These are phyloP conservation scores for Pulveroboletus ravenelii DNA, from an alignment of 768 basidiomycete genomes.

Conservation along the genomic window DNA sequence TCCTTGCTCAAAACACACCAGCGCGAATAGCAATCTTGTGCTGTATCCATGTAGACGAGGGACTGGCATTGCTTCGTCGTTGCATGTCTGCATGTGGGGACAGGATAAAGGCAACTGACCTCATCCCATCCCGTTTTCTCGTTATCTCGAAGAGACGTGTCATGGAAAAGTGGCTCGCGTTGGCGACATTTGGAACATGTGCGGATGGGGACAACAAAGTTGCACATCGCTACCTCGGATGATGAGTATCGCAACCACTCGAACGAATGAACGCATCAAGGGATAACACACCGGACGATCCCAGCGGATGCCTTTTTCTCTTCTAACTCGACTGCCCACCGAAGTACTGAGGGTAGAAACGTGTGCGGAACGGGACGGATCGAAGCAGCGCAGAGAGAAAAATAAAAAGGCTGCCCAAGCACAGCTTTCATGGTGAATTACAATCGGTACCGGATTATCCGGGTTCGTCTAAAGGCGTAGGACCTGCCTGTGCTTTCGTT, in stretches of 20 bases:
- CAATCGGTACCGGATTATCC: slow-evolving; percentile 2
- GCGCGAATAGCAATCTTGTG: slow-evolving; percentile 30
- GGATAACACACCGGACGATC: background rate
- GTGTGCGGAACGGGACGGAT: background rate
- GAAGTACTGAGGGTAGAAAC: background rate
- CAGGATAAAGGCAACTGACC: slow-evolving; percentile 6
- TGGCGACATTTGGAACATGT: slow-evolving; percentile 28
- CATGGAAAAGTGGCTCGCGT: slow-evolving; percentile 25
- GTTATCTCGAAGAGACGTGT: slow-evolving; percentile 8
- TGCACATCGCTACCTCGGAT: slow-evolving; percentile 22
- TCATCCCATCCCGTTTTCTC: slow-evolving; percentile 18
- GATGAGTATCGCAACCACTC: background rate
- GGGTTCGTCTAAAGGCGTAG: background rate
- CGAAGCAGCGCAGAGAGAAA: background rate
- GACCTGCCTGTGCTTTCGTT: slow-evolving; percentile 7
- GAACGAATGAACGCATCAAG: background rate
- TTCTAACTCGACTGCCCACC: too few species aligned
- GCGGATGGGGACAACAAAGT: slow-evolving; percentile 27
- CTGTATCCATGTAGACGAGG: slow-evolving; percentile 26
- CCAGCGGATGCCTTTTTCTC: too few species aligned
- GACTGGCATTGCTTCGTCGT: slow-evolving; percentile 3
- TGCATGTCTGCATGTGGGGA: too few species aligned
- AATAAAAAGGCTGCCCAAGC: background rate
- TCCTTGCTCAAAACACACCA: slow-evolving; percentile 28
- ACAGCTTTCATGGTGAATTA: slow-evolving; percentile 14